Conservation (phyloP, 495 filamentous ascomycete species). For the Penicillium robsamsonii region DNA sequence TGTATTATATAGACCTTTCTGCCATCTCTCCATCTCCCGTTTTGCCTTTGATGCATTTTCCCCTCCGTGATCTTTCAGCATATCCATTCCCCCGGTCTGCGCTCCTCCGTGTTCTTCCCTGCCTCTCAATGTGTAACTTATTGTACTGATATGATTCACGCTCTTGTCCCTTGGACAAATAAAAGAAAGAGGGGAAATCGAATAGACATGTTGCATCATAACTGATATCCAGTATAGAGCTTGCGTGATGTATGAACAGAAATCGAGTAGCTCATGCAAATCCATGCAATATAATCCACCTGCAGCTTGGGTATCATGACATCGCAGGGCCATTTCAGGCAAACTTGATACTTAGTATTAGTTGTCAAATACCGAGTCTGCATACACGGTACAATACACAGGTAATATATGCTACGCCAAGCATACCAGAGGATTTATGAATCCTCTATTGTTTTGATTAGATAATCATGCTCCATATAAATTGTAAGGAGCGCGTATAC, state of each 20-base stretch:
- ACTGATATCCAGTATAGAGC: neutral
- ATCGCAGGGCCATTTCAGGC: too few relatives aligned
- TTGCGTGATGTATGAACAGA: neutral
- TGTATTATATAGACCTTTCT: constrained; percentile 32
- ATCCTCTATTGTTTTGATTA: too few relatives aligned
- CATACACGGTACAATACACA: too few relatives aligned
- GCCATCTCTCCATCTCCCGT: constrained; percentile 21
- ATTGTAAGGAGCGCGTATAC: too few relatives aligned
- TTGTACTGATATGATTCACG: constrained; percentile 33
- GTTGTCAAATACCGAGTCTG: too few relatives aligned
- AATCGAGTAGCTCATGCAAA: too few relatives aligned
- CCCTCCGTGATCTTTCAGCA: constrained; percentile 28
- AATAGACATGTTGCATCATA: constrained; percentile 32
- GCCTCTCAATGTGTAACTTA: constrained; percentile 31
- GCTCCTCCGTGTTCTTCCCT: constrained; percentile 20
- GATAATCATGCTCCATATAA: too few relatives aligned
- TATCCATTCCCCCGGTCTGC: constrained; percentile 31
- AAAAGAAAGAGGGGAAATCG: constrained; percentile 20
- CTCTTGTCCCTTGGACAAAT: constrained; percentile 13
- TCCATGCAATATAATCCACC: too few relatives aligned
- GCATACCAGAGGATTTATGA: too few relatives aligned
- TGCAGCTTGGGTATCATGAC: too few relatives aligned
- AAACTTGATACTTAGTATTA: too few relatives aligned
- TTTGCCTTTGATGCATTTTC: constrained; percentile 15
- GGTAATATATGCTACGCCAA: too few relatives aligned